Evolutionary conservation across 768 basidiomycete genomes (phyloP), one percentile per base, ranked within the genome.

Genomic region (Boletus sensibilis): DNA sequence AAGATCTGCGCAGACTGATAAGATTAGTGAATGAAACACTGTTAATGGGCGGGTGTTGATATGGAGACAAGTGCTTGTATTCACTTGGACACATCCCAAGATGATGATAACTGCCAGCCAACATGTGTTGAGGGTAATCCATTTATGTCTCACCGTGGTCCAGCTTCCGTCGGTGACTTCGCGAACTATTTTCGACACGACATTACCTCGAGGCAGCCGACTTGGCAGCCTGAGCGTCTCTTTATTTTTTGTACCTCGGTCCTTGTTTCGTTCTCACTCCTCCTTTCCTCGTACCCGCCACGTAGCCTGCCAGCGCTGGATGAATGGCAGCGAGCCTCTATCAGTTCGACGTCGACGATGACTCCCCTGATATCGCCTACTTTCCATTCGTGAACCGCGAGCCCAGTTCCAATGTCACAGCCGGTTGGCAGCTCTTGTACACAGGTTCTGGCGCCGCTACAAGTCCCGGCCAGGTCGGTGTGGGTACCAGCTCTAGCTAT

Each of bases 401-500:
- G 54, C 74, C 79, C 39, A 68, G 77, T 48, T 70, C 81, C 1
- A 75, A 84, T 62, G 63, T 82, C 40, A 63, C 69, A 20, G 76
- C 75, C 27, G 88, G 88, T 65, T 92, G 90, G 90, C 84, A 83
- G 66, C 81, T 87, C 18, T 81, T 77, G 71, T 89, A 80, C 70
- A 70, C 74, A 3, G 47, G 41, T 40, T 80, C 83, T 13, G 84
- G 83, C 9, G 84, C 80, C 51, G 75, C 78, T 0, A 59, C 67
- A 16, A 53, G 57, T 18, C 65, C 72, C 16, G 82, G 81, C 16
- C 68, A 76, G 50, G 69, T 73, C 40, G 86, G 83, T 14, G 75
- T 72, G 39, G 88, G 88, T 12, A 76, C 76, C 7, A 86, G 81
- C 58, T 75, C 73, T 27, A 89, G 91, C 64, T 74, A 82, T 54